A percentile compares a stretch with the other conserved stretches of the same genome.
Conservation (phyloP, 1,284 basidiomycete species). For the Tilletia setariae region DNA sequence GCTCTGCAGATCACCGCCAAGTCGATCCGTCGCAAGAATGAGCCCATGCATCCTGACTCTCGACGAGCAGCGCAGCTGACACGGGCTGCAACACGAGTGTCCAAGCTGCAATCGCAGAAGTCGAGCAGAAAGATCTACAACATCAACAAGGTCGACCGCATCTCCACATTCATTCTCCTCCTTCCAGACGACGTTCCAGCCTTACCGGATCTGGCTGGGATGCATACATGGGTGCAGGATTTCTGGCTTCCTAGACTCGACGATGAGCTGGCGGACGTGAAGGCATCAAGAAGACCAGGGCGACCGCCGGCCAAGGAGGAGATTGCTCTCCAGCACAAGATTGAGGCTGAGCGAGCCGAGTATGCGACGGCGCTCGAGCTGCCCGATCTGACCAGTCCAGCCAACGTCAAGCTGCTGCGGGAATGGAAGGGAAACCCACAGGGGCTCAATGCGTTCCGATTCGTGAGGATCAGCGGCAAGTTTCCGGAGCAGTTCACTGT, state of each 20-base stretch:
- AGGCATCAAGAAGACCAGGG: slow-evolving; percentile 38
- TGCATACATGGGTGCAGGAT: slow-evolving; percentile 42
- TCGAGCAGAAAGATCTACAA: slow-evolving; percentile 6
- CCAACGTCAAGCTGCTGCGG: slow-evolving; percentile 45
- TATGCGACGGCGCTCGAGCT: slow-evolving; percentile 48
- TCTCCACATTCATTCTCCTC: slow-evolving; percentile 46
- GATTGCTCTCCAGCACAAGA: slow-evolving; percentile 37
- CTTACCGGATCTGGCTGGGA: slow-evolving; percentile 38
- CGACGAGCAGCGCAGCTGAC: slow-evolving; percentile 46
- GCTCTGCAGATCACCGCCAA: slow-evolving; percentile 46
- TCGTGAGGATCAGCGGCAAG: slow-evolving; percentile 44
- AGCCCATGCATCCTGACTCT: slow-evolving; percentile 48
- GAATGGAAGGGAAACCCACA: slow-evolving; percentile 51
- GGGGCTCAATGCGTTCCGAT: slow-evolving; percentile 43
- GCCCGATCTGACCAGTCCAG: slow-evolving; percentile 41
- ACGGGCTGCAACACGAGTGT: slow-evolving; percentile 36
- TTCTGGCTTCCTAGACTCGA: slow-evolving; percentile 43
- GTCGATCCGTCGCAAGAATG: slow-evolving; percentile 47
- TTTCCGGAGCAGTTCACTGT: neutral
- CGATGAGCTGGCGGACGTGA: slow-evolving; percentile 36
- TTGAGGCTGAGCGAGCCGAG: slow-evolving; percentile 37
- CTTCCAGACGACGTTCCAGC: slow-evolving; percentile 38
- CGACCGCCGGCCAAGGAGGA: slow-evolving; percentile 40
- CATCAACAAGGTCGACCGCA: slow-evolving; percentile 37
- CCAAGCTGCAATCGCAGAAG: slow-evolving; percentile 31